Percentiles rank a stretch among this genome's conserved stretches.
Conservation (phyloP, 2,329 filamentous ascomycete species). For the Onygena corvina region DNA sequence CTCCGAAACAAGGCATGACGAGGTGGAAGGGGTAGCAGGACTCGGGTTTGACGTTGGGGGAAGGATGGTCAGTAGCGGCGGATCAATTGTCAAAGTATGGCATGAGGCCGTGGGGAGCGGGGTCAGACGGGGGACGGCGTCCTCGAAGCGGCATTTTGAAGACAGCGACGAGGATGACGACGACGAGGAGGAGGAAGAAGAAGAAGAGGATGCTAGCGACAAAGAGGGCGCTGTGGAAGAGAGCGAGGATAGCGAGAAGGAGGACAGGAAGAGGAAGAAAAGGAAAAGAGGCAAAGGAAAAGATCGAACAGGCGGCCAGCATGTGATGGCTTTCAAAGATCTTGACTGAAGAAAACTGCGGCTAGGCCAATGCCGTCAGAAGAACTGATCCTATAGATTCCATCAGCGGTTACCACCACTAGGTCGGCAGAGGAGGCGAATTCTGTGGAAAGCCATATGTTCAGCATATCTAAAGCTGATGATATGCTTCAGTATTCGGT, state of each 20-base stretch:
- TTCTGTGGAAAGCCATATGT: too few species aligned
- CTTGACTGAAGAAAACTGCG: slow-evolving; percentile 26
- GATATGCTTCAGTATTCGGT: too few species aligned
- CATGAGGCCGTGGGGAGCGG: slow-evolving; percentile 46
- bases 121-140: slow-evolving; percentile 30
- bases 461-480: too few species aligned
- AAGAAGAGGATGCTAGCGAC: slow-evolving; percentile 22
- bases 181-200: slow-evolving; percentile 35
- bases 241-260: slow-evolving; percentile 40
- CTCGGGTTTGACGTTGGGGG: slow-evolving; percentile 75
- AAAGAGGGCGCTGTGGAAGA: slow-evolving; percentile 23
- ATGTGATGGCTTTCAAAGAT: slow-evolving; percentile 35
- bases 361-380: too few species aligned
- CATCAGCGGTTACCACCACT: too few species aligned
- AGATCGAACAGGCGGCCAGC: slow-evolving; percentile 27
- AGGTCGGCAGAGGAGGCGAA: too few species aligned
- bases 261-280: slow-evolving; percentile 38
- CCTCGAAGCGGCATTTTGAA: slow-evolving; percentile 25
- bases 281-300: slow-evolving; percentile 36
- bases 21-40: slow-evolving; percentile 71
- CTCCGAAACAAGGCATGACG: slow-evolving; percentile 60
- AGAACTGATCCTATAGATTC: too few species aligned
- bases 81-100: slow-evolving; percentile 81
- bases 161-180: slow-evolving; percentile 39
- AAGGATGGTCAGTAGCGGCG: slow-evolving; percentile 80